Evolutionary conservation across 371 early-diverging fungal genomes (phyloP), one percentile per base, ranked within the genome.

Genomic region (Mortierella sp.): DNA sequence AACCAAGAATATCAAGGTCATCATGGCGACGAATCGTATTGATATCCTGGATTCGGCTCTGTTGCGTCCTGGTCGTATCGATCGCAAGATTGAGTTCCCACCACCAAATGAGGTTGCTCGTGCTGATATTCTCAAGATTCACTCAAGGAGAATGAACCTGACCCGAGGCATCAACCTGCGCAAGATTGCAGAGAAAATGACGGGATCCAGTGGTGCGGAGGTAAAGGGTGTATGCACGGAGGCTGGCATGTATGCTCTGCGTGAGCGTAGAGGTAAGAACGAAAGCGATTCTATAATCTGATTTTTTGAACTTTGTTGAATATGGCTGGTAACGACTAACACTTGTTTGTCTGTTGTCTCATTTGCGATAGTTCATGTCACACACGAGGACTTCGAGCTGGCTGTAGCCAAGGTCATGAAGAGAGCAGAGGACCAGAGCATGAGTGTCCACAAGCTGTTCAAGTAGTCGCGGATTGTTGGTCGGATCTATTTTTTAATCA

Each of bases 1-100:
- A 4, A 93, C 97, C 62, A 96, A 98, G 80, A 98, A 96, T 84
- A 99, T 99, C 83, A 99, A 99, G 84, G 91, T 80, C 31, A 97
- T 99, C 69, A 99, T 99, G 99, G 99, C 99, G n/a, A 99, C 99
- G 31, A 99, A 99, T 85, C 93, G 99, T 71, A 98, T 99, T 64
- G 99, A 99, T 81, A 99, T 98, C 69, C 84, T 99, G 50, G 99
- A 99, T 82, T 91, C 98, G 34, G 99, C 99, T 23, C 85, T 99
- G 66, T 85, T 99, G 58, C 90, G 99, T 66, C 97, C 99, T 4
- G 99, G 99, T 52, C 94, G 99, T 71, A 97, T 99, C 71, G 99
- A 99, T 87, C 88, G 99, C 62, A 99, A 99, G 86, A 99, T 99
- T 62, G 99, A 99, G 85, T 99, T 99, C 84, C 99, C 99, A 49